Conservation (phyloP, 768 basidiomycete genomes). For the Auricularia cornea region DNA sequence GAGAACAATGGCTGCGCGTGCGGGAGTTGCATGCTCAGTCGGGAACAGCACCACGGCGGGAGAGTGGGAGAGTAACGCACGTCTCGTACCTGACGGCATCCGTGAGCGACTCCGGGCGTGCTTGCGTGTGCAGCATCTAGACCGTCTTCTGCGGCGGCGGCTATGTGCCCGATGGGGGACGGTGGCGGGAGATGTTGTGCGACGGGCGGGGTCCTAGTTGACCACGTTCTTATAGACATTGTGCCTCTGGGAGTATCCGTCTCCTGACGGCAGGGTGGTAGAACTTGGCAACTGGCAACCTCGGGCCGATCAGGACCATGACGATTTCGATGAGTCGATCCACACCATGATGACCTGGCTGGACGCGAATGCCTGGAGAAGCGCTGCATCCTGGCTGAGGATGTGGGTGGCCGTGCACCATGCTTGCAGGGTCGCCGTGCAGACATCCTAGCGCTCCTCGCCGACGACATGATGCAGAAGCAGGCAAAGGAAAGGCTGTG, state of each 20-base stretch:
- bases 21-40: no score
- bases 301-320: slow-evolving; percentile 83
- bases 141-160: no score
- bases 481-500: slow-evolving; percentile 65
- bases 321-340: slow-evolving; percentile 78
- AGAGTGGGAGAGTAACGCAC: no score
- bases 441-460: slow-evolving; percentile 83
- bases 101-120: no score
- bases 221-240: slow-evolving; percentile 97
- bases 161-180: no score
- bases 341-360: slow-evolving; percentile 66
- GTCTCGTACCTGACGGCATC: no score
- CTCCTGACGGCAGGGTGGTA: slow-evolving; percentile 50
- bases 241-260: slow-evolving; percentile 54
- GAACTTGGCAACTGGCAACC: slow-evolving; percentile 63
- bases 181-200: no score
- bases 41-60: no score
- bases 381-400: slow-evolving; percentile 29
- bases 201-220: slow-evolving; percentile 81
- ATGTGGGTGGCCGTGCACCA: slow-evolving; percentile 68
- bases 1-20: no score
- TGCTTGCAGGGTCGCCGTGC: slow-evolving; percentile 57
- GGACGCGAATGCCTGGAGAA: slow-evolving; percentile 43
- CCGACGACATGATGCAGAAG: slow-evolving; percentile 91
- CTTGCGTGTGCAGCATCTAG: no score